Percentiles rank a stretch among this genome's conserved stretches.
Evolutionary conservation across 768 basidiomycete species (phyloP).

Genomic region (Hygrocybe coccinea): DNA sequence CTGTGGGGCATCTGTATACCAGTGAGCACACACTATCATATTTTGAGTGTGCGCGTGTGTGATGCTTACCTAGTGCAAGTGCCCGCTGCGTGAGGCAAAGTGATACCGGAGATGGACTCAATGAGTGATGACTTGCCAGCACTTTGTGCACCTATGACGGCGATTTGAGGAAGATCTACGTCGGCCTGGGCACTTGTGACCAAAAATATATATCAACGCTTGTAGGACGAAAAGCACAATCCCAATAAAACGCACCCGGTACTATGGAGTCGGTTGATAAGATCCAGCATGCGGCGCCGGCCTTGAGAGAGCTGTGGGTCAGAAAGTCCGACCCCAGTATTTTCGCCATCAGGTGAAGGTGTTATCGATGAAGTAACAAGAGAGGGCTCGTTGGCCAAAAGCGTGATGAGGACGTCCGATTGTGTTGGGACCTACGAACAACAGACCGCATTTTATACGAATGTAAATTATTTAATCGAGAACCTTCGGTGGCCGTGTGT

Average conservation of each 20-base stretch:
- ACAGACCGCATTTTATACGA: no score
- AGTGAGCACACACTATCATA: no score
- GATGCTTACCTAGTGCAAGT: slow-evolving; percentile 81
- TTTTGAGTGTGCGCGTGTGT: no score
- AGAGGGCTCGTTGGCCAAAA: no score
- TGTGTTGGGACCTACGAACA: no score
- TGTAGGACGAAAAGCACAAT: neutral
- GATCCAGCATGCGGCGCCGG: slow-evolving; percentile 51
- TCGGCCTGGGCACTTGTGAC: slow-evolving; percentile 57
- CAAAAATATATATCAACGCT: no score
- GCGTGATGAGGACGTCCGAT: no score
- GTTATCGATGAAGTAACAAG: no score
- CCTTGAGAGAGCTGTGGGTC: slow-evolving; percentile 38
- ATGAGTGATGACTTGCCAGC: slow-evolving; percentile 77
- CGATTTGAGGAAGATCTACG: slow-evolving; percentile 69
- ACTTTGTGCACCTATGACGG: slow-evolving; percentile 67
- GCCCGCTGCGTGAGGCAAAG: slow-evolving; percentile 63
- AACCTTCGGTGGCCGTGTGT: no score
- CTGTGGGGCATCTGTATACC: slow-evolving; percentile 49
- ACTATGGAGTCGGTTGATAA: slow-evolving; percentile 55
- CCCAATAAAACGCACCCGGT: slow-evolving; percentile 41
- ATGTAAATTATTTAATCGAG: no score
- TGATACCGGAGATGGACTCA: slow-evolving; percentile 70
- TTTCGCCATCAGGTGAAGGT: no score
- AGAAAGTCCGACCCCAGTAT: slow-evolving; percentile 48